These are phyloP conservation scores for Xylona heveae DNA, from an alignment of 495 filamentous ascomycete genomes.

Conservation along the genomic window DNA sequence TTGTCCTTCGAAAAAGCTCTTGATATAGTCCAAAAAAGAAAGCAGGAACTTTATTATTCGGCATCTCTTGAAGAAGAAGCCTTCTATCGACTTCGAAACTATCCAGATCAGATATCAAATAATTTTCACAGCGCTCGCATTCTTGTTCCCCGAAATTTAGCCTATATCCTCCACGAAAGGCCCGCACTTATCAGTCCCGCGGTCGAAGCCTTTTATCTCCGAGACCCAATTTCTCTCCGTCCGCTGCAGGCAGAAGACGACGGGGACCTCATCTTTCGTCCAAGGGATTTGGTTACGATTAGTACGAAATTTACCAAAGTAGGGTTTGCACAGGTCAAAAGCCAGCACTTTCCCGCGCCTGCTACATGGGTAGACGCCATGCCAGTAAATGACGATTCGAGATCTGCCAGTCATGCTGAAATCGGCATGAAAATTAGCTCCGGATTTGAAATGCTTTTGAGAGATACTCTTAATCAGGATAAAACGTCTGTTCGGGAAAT, in stretches of 20 bases:
- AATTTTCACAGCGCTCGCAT: constrained; percentile 51
- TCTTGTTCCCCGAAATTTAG: constrained; percentile 61
- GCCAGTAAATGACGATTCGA: constrained; percentile 15
- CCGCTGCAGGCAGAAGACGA: constrained; percentile 32
- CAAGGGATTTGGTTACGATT: constrained; percentile 56
- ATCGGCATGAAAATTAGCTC: constrained; percentile 77
- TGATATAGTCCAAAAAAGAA: constrained; percentile 27
- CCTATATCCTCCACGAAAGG: constrained; percentile 53
- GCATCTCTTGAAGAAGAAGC: constrained; percentile 65
- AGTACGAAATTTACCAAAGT: constrained; percentile 67
- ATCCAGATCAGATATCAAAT: constrained; percentile 47
- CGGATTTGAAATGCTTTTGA: constrained; percentile 77
- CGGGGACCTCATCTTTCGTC: constrained; percentile 36
- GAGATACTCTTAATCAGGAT: constrained; percentile 38
- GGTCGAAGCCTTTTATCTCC: constrained; percentile 79
- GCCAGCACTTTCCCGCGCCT: constrained; percentile 64
- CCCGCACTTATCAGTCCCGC: constrained; percentile 61
- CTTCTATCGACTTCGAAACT: constrained; percentile 67
- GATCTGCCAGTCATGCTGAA: constrained; percentile 30
- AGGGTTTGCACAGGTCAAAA: constrained; percentile 75
- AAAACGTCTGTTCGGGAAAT: constrained; percentile 50
- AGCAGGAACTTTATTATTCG: constrained; percentile 35
- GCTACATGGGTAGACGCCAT: constrained; percentile 31
- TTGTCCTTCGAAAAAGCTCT: constrained; percentile 44
- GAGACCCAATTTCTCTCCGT: constrained; percentile 60